phyloP scores from a whole-genome alignment of 2,329 filamentous ascomycete genomes.

The Colletotrichum sp. region DNA sequence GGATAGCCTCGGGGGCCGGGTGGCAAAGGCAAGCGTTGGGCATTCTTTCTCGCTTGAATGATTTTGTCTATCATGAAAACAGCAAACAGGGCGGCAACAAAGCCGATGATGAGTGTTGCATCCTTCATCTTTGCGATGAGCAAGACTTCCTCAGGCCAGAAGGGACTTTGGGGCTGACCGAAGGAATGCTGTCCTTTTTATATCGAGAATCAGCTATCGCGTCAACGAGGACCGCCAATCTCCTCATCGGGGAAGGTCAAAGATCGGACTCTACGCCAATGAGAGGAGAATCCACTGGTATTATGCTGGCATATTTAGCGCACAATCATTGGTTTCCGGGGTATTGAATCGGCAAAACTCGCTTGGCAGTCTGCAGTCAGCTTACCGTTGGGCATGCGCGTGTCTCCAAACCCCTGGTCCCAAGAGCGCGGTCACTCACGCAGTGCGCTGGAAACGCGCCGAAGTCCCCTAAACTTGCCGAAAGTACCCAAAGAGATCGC shows the following conservation, averaged over 20 bases:
- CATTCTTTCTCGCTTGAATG: neutral
- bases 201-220: neutral
- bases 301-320: neutral
- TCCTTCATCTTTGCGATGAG: neutral
- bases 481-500: neutral
- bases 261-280: neutral
- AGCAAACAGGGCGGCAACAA: neutral
- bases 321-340: neutral
- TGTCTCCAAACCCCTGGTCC: neutral
- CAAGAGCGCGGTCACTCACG: neutral
- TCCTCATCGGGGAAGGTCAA: neutral
- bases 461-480: neutral
- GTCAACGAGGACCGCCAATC: neutral
- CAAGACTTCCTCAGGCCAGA: neutral
- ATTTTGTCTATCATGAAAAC: neutral
- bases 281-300: neutral
- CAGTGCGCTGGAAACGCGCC: neutral
- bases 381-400: neutral
- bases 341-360: neutral
- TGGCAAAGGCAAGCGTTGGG: neutral
- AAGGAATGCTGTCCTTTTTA: neutral
- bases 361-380: neutral
- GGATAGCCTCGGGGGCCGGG: slow-evolving; percentile 37
- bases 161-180: neutral
- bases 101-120: neutral